Conservation (phyloP, 169 alveolate species). For the Besnoitia besnoiti region DNA sequence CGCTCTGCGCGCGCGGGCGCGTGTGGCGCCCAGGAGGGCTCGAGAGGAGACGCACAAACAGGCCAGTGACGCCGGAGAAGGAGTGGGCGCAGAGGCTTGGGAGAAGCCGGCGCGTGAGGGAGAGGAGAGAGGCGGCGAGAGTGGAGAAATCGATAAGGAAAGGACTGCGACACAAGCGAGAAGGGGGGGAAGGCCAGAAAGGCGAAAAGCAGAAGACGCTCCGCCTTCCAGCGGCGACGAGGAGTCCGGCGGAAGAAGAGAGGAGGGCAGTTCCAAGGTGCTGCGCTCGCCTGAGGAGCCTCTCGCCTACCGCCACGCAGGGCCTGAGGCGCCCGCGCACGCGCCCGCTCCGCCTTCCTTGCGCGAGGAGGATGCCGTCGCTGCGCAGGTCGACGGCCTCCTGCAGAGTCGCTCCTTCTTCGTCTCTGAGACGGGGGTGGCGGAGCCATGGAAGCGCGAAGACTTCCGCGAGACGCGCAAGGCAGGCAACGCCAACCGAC, state of each 20-base stretch:
- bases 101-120: neutral
- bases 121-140: neutral
- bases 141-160: neutral
- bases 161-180: neutral
- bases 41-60: neutral
- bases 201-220: neutral
- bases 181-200: neutral
- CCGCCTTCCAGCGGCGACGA: too few species aligned
- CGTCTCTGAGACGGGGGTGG: neutral
- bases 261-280: neutral
- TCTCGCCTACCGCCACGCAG: neutral
- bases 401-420: neutral
- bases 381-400: neutral
- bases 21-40: too few species aligned
- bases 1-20: neutral
- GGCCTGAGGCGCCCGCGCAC: neutral
- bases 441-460: neutral
- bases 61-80: too few species aligned
- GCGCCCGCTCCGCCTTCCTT: neutral
- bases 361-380: neutral
- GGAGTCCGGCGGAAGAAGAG: neutral
- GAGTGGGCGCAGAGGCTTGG: neutral
- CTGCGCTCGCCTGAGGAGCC: neutral
- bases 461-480: too few species aligned
- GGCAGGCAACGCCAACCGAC: neutral